These are phyloP conservation scores for Hyaloperonospora brassicae DNA, from an alignment of 352 stramenopile species.

Conservation along the genomic window DNA sequence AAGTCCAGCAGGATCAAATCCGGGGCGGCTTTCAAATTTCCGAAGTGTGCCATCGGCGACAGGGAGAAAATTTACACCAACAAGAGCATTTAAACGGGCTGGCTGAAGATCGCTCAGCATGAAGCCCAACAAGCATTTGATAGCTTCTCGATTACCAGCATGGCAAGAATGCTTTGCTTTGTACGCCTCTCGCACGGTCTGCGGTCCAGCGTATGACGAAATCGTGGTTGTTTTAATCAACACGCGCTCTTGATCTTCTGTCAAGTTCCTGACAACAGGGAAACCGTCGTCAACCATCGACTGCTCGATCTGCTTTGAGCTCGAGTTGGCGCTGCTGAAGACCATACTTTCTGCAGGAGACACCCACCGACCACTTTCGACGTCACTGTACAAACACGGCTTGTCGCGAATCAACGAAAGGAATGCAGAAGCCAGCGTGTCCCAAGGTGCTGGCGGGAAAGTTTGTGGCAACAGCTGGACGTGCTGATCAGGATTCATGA, in stretches of 20 bases:
- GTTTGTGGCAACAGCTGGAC: slow-evolving; percentile 39
- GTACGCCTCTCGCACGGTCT: slow-evolving; percentile 34
- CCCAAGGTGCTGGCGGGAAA: slow-evolving; percentile 46
- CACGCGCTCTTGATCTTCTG: slow-evolving; percentile 39
- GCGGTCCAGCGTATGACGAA: slow-evolving; percentile 32
- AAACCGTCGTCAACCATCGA: slow-evolving; percentile 47
- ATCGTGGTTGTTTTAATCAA: slow-evolving; percentile 40
- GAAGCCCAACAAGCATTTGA: slow-evolving; percentile 37
- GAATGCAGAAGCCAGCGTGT: slow-evolving; percentile 33
- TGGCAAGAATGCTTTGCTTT: slow-evolving; percentile 35
- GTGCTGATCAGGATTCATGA: slow-evolving; percentile 33
- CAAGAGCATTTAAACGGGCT: slow-evolving; percentile 20
- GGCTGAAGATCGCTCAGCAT: slow-evolving; percentile 37
- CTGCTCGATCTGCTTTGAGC: slow-evolving; percentile 31
- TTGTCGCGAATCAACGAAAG: slow-evolving; percentile 33
- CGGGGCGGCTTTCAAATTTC: slow-evolving; percentile 25
- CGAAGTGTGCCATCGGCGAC: slow-evolving; percentile 43
- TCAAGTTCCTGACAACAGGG: slow-evolving; percentile 39
- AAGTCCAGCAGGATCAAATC: slow-evolving; percentile 27
- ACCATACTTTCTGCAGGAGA: slow-evolving; percentile 33
- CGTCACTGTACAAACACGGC: slow-evolving; percentile 41
- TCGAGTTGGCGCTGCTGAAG: slow-evolving; percentile 27
- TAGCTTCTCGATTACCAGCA: slow-evolving; percentile 28
- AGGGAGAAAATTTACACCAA: slow-evolving; percentile 50
- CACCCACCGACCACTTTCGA: slow-evolving; percentile 36